These are phyloP conservation scores for Thymus mandschuricus DNA, from an alignment of 257 asterid species.

Conservation along the genomic window DNA sequence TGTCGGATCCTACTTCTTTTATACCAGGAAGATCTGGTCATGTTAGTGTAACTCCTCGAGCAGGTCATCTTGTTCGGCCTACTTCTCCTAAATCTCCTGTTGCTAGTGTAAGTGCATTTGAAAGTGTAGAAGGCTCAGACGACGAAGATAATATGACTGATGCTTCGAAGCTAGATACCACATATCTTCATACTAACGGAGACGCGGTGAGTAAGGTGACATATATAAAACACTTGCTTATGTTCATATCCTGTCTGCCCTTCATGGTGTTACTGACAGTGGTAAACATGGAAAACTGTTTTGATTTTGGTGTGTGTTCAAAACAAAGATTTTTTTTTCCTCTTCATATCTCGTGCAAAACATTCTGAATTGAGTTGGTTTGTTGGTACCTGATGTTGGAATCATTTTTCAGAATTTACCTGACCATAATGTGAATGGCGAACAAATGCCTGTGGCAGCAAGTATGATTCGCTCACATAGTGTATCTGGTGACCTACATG, in stretches of 20 bases:
- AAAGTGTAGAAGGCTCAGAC: constrained; percentile 89
- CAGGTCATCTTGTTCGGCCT: constrained; percentile 64
- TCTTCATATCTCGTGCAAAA: constrained; percentile 3
- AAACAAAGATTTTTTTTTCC: neutral
- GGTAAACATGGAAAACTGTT: neutral
- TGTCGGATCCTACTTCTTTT: constrained; percentile 16
- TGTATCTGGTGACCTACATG: constrained; percentile 82
- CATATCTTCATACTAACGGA: constrained; percentile 75
- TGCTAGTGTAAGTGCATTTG: constrained; percentile 92
- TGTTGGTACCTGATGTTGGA: constrained; percentile 38
- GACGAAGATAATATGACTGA: constrained; percentile 79
- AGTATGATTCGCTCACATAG: constrained; percentile 90
- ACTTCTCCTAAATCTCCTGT: constrained; percentile 93
- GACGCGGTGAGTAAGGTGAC: constrained; percentile 55
- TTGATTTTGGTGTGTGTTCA: neutral
- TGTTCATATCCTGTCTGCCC: constrained; percentile 23
- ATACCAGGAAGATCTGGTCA: constrained; percentile 45
- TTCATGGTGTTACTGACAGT: constrained; percentile 20
- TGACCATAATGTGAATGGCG: constrained; percentile 56
- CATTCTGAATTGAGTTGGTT: constrained; percentile 7
- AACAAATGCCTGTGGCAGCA: constrained; percentile 56
- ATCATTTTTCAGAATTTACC: constrained; percentile 57
- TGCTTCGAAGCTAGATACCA: constrained; percentile 49
- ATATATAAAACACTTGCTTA: constrained; percentile 21
- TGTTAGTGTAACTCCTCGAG: constrained; percentile 47